Percentiles rank a stretch among this genome's conserved stretches.
phyloP scores from a whole-genome alignment of 2,329 filamentous ascomycete species.

The Sclerotinia borealis region DNA sequence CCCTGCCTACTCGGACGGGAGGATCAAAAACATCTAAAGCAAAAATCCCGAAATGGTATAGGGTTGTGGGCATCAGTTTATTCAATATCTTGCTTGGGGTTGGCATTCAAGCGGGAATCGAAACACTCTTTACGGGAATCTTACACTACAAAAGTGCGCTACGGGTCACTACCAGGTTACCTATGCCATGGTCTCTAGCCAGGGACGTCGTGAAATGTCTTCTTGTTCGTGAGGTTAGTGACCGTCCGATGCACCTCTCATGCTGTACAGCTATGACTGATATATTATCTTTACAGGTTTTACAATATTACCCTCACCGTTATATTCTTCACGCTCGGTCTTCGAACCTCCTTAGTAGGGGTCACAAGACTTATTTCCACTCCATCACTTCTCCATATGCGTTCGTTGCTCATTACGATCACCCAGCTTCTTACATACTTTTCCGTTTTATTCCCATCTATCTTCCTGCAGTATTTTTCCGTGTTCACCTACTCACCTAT shows the following conservation, averaged over 20 bases:
- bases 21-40: constrained; percentile 33
- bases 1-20: constrained; percentile 43
- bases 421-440: constrained; percentile 59
- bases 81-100: constrained; percentile 50
- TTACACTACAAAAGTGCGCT: constrained; percentile 49
- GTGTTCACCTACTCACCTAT: constrained; percentile 68
- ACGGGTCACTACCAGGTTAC: constrained; percentile 52
- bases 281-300: constrained; percentile 36
- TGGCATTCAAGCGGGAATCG: constrained; percentile 48
- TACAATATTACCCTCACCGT: constrained; percentile 72
- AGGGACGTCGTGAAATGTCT: constrained; percentile 49
- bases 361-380: constrained; percentile 46
- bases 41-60: constrained; percentile 38
- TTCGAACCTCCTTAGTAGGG: constrained; percentile 34
- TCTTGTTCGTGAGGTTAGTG: constrained; percentile 49
- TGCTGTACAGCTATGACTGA: background rate
- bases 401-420: constrained; percentile 60
- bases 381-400: constrained; percentile 51
- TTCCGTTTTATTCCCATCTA: constrained; percentile 60
- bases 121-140: constrained; percentile 47
- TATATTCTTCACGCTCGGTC: constrained; percentile 55
- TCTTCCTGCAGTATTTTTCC: constrained; percentile 57
- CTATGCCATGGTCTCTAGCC: constrained; percentile 55
- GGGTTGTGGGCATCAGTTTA: constrained; percentile 46
- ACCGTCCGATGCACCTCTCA: background rate